Evolutionary conservation across 2,329 filamentous ascomycete genomes (phyloP).

Genomic region (Clonostachys byssicola): DNA sequence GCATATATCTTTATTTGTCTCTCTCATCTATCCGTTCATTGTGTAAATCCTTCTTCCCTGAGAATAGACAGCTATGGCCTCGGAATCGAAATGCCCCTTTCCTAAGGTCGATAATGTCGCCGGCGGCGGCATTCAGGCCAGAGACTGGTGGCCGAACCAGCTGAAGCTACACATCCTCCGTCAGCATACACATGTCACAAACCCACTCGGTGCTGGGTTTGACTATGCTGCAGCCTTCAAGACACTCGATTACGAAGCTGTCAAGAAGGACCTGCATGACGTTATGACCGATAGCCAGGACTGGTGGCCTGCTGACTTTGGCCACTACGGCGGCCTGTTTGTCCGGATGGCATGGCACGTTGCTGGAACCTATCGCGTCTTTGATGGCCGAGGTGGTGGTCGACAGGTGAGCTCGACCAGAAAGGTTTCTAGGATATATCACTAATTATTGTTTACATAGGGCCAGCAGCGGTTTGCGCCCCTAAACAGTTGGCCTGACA

Average conservation of each 20-base stretch:
- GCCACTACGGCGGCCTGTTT: conserved; percentile 77
- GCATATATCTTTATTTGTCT: no score
- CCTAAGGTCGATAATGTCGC: conserved; percentile 28
- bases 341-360: conserved; percentile 81
- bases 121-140: conserved; percentile 63
- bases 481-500: conserved; percentile 79
- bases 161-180: conserved; percentile 69
- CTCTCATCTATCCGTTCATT: no score
- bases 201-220: conserved; percentile 62
- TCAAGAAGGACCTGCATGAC: conserved; percentile 72
- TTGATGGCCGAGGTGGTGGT: conserved; percentile 71
- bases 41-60: no score
- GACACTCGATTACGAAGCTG: conserved; percentile 57
- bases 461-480: conserved; percentile 78
- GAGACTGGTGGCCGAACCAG: conserved; percentile 71
- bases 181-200: conserved; percentile 60
- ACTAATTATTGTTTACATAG: conserved; percentile 3
- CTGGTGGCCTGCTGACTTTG: conserved; percentile 80
- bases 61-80: no score
- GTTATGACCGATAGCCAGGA: conserved; percentile 77
- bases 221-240: conserved; percentile 72
- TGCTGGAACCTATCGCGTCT: conserved; percentile 72
- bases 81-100: no score
- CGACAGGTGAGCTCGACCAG: conserved; percentile 26
- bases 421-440: no score